These are phyloP conservation scores for Xylariaceae sp. DNA, from an alignment of 2,329 filamentous ascomycete species.

Conservation along the genomic window DNA sequence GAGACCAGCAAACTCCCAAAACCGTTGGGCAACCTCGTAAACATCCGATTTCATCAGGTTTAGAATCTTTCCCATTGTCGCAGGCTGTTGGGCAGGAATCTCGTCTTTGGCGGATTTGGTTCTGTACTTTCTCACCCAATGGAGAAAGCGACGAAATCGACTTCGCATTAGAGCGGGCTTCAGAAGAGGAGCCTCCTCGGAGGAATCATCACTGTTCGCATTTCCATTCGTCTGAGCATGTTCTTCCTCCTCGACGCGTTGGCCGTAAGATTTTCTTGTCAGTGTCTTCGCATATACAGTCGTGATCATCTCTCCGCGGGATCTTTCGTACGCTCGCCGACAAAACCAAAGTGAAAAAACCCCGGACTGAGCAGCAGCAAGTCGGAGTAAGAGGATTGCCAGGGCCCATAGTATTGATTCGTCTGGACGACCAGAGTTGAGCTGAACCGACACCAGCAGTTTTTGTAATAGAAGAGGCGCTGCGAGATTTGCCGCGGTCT, in stretches of 20 bases:
- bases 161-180: constrained; percentile 23
- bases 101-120: constrained; percentile 21
- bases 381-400: constrained; percentile 57
- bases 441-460: constrained; percentile 65
- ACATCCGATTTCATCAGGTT: constrained; percentile 82
- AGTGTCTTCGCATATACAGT: constrained; percentile 80
- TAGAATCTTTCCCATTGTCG: constrained; percentile 86
- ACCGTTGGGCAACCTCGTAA: constrained; percentile 77
- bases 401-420: constrained; percentile 65
- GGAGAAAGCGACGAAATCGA: constrained; percentile 27
- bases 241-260: constrained; percentile 32
- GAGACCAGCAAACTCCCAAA: constrained; percentile 82
- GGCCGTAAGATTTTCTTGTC: constrained; percentile 56
- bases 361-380: constrained; percentile 61
- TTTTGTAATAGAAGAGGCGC: constrained; percentile 70
- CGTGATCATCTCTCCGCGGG: constrained; percentile 80
- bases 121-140: constrained; percentile 25
- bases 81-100: constrained; percentile 50
- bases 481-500: constrained; percentile 54
- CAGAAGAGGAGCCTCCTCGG: constrained; percentile 16
- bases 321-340: constrained; percentile 80
- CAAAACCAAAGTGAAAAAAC: constrained; percentile 78
- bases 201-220: constrained; percentile 1
- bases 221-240: constrained; percentile 17
- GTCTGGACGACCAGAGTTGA: constrained; percentile 45